Conservation (phyloP, 116 monocot species). For the Papilionanthe hybrid region DNA sequence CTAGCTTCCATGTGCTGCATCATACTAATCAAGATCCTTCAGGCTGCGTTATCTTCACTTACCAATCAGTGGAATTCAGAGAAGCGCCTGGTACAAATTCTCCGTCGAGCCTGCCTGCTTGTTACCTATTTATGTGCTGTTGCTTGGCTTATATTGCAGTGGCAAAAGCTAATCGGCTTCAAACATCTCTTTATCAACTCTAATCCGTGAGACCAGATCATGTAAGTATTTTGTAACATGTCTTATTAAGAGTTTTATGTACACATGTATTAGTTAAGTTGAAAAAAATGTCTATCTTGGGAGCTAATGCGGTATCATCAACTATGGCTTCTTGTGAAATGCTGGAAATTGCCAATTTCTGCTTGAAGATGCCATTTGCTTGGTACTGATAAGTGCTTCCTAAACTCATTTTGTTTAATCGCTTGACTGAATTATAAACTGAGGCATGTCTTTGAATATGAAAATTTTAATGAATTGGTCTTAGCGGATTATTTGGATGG, state of each 20-base stretch:
- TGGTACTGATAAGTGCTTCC: too few relatives aligned
- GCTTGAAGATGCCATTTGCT: too few relatives aligned
- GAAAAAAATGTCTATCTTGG: too few relatives aligned
- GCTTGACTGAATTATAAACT: too few relatives aligned
- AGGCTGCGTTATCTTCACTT: slow-evolving; percentile 10
- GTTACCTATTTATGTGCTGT: slow-evolving; percentile 58
- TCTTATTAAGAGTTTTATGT: not conserved
- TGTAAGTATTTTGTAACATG: slow-evolving; percentile 8
- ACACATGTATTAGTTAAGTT: slow-evolving; percentile 1
- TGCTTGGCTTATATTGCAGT: slow-evolving; percentile 67
- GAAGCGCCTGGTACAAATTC: slow-evolving; percentile 17
- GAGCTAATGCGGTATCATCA: not conserved
- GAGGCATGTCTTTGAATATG: too few relatives aligned
- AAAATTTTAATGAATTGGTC: too few relatives aligned
- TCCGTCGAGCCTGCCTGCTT: slow-evolving; percentile 50
- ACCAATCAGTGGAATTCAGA: slow-evolving; percentile 15
- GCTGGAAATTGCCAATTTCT: not conserved
- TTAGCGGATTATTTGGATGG: too few relatives aligned
- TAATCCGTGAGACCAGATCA: slow-evolving; percentile 15
- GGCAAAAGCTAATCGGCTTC: slow-evolving; percentile 58
- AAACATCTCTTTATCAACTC: slow-evolving; percentile 44
- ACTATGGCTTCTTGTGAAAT: not conserved
- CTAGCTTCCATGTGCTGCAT: slow-evolving; percentile 25
- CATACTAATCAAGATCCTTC: slow-evolving; percentile 21
- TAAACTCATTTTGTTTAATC: too few relatives aligned